Evolutionary conservation across 331 rosid species (phyloP).

Genomic region (Acacia concinna): DNA sequence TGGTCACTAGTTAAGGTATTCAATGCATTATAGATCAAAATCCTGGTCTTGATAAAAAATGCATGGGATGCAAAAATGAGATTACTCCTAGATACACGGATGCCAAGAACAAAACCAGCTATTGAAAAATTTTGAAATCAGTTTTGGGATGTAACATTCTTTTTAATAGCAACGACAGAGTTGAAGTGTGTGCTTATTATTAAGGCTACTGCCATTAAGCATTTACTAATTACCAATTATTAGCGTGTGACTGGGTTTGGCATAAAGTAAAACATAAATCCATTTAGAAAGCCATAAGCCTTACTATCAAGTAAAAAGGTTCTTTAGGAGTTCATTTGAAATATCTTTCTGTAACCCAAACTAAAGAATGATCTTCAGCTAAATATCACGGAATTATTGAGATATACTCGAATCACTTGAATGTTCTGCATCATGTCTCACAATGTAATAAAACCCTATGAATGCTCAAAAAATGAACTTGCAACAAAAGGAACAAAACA

Average conservation of each 20-base stretch:
- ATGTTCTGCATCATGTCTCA: slow-evolving; percentile 15
- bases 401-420: background rate
- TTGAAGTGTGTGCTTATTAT: background rate
- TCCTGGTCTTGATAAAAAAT: slow-evolving; percentile 5
- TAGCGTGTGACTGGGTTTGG: background rate
- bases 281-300: slow-evolving; percentile 13
- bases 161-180: background rate
- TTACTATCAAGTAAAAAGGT: slow-evolving; percentile 14
- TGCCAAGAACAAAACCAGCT: slow-evolving; percentile 3
- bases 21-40: slow-evolving; percentile 8
- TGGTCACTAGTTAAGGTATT: slow-evolving; percentile 65
- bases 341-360: slow-evolving; percentile 1
- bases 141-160: background rate
- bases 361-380: background rate
- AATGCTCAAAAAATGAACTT: slow-evolving; percentile 14
- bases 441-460: slow-evolving; percentile 6
- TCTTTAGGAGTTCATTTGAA: background rate
- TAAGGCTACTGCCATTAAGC: slow-evolving; percentile 6
- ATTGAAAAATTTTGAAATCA: slow-evolving; percentile 6
- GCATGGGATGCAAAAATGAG: slow-evolving; percentile 14
- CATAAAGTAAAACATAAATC: slow-evolving; percentile 20
- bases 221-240: slow-evolving; percentile 9
- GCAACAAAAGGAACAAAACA: slow-evolving; percentile 19
- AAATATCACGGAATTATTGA: slow-evolving; percentile 12
- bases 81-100: background rate